Conservation (phyloP, 2,329 filamentous ascomycete species). For the Triangularia setosa region DNA sequence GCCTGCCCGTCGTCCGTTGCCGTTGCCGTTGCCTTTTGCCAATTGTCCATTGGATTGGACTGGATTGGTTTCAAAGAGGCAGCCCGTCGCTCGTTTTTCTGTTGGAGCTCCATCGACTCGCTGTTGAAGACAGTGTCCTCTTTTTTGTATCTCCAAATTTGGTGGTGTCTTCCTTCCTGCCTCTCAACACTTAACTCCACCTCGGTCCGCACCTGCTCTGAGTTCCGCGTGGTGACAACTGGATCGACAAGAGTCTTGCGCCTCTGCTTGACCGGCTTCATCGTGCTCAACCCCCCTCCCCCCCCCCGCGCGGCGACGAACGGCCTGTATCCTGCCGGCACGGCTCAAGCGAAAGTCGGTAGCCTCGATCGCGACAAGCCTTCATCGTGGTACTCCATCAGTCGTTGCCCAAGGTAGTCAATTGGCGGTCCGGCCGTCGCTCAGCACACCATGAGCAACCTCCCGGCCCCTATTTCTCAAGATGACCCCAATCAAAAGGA, state of each 20-base stretch:
- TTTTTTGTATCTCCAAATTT: background rate
- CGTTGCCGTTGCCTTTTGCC: background rate
- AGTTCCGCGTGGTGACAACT: background rate
- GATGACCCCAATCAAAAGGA: slow-evolving; percentile 17
- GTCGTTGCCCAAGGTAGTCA: background rate
- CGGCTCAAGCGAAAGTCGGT: background rate
- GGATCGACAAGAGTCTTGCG: background rate
- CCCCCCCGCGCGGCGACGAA: too few relatives aligned
- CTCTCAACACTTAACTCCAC: background rate
- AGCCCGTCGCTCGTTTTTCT: slow-evolving; percentile 18
- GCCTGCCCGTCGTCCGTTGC: slow-evolving; percentile 1
- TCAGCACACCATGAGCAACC: slow-evolving; percentile 22
- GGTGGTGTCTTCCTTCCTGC: background rate
- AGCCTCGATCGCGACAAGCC: background rate
- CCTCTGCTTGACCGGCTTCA: background rate
- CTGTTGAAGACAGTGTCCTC: background rate
- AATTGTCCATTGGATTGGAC: slow-evolving; percentile 2
- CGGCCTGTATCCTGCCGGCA: background rate
- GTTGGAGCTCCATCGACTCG: background rate
- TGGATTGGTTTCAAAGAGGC: background rate
- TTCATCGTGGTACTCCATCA: background rate
- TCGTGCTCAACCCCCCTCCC: background rate
- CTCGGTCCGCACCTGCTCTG: background rate
- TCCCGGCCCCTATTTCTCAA: slow-evolving; percentile 5
- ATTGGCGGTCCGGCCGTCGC: slow-evolving; percentile 17